A percentile compares a stretch with the other conserved stretches of the same genome.
Conservation (phyloP, 805 yeast species). For the Lipomyces anomalus region DNA sequence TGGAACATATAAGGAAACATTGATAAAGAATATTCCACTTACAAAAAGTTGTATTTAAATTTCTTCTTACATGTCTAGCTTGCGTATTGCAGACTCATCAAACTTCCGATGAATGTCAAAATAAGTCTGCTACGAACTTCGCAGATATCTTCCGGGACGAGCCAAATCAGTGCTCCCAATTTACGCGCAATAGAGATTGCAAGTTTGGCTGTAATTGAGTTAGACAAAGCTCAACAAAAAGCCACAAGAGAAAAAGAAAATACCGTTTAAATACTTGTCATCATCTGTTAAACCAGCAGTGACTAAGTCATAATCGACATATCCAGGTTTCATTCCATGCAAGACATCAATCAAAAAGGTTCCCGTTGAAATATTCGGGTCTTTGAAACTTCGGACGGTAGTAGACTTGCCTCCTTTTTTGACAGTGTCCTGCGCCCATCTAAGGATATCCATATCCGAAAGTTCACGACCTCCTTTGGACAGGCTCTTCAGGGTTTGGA, state of each 20-base stretch:
- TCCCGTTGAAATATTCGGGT: constrained; percentile 67
- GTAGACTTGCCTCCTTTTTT: constrained; percentile 69
- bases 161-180: constrained; percentile 95
- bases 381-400: constrained; percentile 78
- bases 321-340: constrained; percentile 93
- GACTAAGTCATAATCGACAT: constrained; percentile 92
- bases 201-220: constrained; percentile 48
- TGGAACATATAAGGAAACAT: too few species aligned
- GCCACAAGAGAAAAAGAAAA: too few species aligned
- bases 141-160: constrained; percentile 98
- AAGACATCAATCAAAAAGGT: constrained; percentile 82
- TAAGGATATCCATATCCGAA: constrained; percentile 77
- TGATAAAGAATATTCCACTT: too few species aligned
- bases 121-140: constrained; percentile 93
- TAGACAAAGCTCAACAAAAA: not conserved
- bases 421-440: constrained; percentile 89
- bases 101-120: constrained; percentile 88
- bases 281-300: constrained; percentile 73
- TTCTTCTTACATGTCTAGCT: too few species aligned
- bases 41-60: too few species aligned
- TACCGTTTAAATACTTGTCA: constrained; percentile 87
- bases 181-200: constrained; percentile 98
- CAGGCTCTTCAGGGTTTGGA: constrained; percentile 68
- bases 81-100: constrained; percentile 85
- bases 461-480: constrained; percentile 69